These are phyloP conservation scores for Suhomyces prunicola DNA, from an alignment of 805 yeast species.

Conservation along the genomic window DNA sequence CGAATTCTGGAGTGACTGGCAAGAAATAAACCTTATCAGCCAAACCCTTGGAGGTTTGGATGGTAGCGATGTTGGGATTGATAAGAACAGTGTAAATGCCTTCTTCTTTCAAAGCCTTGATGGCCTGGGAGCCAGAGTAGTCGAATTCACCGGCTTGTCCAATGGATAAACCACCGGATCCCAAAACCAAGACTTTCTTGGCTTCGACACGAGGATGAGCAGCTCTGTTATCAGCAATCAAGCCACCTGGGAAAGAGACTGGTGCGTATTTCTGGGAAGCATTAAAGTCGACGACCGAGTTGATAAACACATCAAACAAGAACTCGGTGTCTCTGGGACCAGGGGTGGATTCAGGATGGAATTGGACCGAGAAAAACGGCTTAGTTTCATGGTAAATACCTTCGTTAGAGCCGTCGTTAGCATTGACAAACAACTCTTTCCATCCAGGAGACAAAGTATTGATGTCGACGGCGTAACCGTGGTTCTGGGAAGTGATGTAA, in stretches of 20 bases:
- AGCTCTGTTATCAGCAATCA: constrained; percentile 65
- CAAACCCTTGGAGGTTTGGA: constrained; percentile 95
- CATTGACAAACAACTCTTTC: constrained; percentile 92
- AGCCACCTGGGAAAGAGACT: constrained; percentile 90
- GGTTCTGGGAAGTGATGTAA: constrained; percentile 98
- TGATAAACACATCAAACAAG: constrained; percentile 87
- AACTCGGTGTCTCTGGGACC: constrained; percentile 99
- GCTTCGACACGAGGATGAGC: constrained; percentile 77
- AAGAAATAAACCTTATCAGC: constrained; percentile 97
- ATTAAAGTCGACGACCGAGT: constrained; percentile 69
- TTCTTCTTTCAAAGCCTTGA: constrained; percentile 96
- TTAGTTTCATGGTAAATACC: constrained; percentile 88
- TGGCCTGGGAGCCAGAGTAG: constrained; percentile 98
- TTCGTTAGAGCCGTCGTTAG: constrained; percentile 97
- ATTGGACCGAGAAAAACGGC: constrained; percentile 96
- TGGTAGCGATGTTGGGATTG: constrained; percentile 97
- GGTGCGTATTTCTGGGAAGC: constrained; percentile 58
- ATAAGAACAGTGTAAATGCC: constrained; percentile 94
- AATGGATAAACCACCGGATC: constrained; percentile 97
- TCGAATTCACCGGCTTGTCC: constrained; percentile 99
- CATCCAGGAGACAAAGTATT: constrained; percentile 72
- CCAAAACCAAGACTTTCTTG: constrained; percentile 89
- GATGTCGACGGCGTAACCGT: constrained; percentile 95
- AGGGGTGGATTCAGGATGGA: constrained; percentile 98
- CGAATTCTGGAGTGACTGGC: constrained; percentile 97